Percentiles rank a stretch among this genome's conserved stretches.
Conservation (phyloP, 164 flowering plant species). For the Taxillus chinensis region DNA sequence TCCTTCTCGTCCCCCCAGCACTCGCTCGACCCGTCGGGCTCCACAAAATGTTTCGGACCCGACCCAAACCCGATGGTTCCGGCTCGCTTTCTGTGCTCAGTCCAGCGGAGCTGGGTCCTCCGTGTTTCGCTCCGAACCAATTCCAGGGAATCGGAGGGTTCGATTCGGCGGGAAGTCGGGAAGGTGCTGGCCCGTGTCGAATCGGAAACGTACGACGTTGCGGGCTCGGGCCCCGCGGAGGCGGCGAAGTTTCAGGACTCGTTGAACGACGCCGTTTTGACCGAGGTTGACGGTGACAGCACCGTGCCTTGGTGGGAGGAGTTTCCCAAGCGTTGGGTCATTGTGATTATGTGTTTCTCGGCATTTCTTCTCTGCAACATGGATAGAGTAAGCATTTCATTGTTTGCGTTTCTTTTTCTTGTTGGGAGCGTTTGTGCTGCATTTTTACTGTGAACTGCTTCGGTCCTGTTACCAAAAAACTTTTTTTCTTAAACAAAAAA, state of each 20-base stretch:
- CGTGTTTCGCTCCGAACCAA: conserved; percentile 12
- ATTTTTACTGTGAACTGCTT: too few species aligned
- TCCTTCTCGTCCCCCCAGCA: conserved; percentile 17
- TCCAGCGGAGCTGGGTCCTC: conserved; percentile 5
- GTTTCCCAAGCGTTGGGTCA: conserved; percentile 92
- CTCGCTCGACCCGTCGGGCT: conserved; percentile 6
- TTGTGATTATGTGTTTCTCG: conserved; percentile 77
- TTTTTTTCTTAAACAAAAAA: too few species aligned
- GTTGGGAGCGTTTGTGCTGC: too few species aligned
- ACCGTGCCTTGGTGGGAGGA: conserved; percentile 55
- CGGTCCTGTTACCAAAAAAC: too few species aligned
- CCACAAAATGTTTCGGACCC: conserved; percentile 2
- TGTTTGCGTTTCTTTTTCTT: background rate
- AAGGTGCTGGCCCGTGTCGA: conserved; percentile 48
- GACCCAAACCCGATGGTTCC: conserved; percentile 4
- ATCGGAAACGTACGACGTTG: conserved; percentile 37
- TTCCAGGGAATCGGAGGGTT: conserved; percentile 9
- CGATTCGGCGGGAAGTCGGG: conserved; percentile 13
- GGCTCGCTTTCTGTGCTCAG: conserved; percentile 1
- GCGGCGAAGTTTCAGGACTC: conserved; percentile 27
- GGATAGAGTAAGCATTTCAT: conserved; percentile 63
- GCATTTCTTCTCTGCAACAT: conserved; percentile 93
- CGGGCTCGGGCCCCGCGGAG: conserved; percentile 17
- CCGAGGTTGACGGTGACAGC: conserved; percentile 18
- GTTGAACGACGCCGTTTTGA: conserved; percentile 14